Conservation (phyloP, 2,329 filamentous ascomycete species). For the Colletotrichum gloeosporioides region DNA sequence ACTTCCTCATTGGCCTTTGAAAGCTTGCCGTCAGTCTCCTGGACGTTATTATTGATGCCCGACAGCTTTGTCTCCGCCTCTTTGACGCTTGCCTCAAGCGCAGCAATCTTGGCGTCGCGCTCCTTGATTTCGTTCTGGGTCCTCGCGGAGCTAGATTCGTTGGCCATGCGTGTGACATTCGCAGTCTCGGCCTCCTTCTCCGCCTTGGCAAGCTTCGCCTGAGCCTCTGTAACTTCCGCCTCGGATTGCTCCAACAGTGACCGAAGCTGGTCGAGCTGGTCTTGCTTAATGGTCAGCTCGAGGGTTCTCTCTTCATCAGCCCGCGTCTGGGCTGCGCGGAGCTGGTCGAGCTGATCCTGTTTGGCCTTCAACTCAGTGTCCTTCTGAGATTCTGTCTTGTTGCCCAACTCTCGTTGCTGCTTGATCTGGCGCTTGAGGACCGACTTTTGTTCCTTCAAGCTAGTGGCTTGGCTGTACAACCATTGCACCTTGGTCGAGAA, state of each 20-base stretch:
- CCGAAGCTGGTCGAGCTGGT: conserved; percentile 50
- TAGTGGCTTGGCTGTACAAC: conserved; percentile 77
- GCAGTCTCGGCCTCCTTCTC: conserved; percentile 52
- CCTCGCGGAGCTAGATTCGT: conserved; percentile 22
- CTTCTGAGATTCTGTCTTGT: conserved; percentile 77
- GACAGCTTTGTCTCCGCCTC: conserved; percentile 38
- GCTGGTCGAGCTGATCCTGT: conserved; percentile 58
- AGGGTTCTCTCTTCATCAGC: conserved; percentile 59
- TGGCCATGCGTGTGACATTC: conserved; percentile 24
- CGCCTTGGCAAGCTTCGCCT: conserved; percentile 54
- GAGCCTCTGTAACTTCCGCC: conserved; percentile 41
- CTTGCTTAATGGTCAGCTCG: conserved; percentile 61
- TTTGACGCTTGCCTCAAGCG: conserved; percentile 44
- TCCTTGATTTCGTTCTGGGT: conserved; percentile 41
- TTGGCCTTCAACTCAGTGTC: conserved; percentile 68
- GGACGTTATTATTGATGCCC: conserved; percentile 33
- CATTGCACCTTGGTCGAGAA: conserved; percentile 82
- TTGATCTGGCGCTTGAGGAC: conserved; percentile 92
- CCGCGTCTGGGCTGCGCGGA: conserved; percentile 26
- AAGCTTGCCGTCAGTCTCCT: conserved; percentile 34
- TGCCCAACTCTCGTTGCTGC: conserved; percentile 92
- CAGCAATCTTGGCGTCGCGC: conserved; percentile 42
- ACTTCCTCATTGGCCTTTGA: conserved; percentile 46
- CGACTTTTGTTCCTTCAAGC: conserved; percentile 84
- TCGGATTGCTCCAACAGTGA: conserved; percentile 40